Conservation (phyloP, 1,284 basidiomycete genomes). For the Bjerkandera adusta region DNA sequence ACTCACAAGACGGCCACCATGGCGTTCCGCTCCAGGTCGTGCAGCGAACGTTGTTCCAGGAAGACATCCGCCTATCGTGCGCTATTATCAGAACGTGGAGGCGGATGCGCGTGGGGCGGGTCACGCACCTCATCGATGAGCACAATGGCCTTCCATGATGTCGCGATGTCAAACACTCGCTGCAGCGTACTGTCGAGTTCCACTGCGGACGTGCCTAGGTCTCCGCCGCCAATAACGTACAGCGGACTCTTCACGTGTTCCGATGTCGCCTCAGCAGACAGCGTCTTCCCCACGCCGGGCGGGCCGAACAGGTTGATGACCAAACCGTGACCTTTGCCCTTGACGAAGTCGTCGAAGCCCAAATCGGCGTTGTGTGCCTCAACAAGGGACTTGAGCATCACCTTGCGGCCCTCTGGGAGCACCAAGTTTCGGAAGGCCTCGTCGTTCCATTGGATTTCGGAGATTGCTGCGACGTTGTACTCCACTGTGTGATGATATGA, state of each 20-base stretch:
- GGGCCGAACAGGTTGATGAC: constrained; percentile 61
- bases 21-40: constrained; percentile 59
- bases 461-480: constrained; percentile 49
- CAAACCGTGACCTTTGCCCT: constrained; percentile 60
- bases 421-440: constrained; percentile 59
- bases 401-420: constrained; percentile 48
- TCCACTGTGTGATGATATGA: constrained; percentile 38
- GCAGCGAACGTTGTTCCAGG: constrained; percentile 60
- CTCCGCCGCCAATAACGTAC: constrained; percentile 57
- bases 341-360: constrained; percentile 60
- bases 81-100: neutral
- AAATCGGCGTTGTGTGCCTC: constrained; percentile 52
- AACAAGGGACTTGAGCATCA: constrained; percentile 53
- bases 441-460: constrained; percentile 52
- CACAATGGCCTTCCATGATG: constrained; percentile 62
- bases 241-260: constrained; percentile 58
- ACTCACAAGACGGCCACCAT: constrained; percentile 58
- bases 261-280: constrained; percentile 57
- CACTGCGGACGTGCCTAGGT: constrained; percentile 50
- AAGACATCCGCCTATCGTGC: constrained; percentile 39
- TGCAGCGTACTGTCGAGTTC: constrained; percentile 25
- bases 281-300: constrained; percentile 53
- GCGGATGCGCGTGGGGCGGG: neutral
- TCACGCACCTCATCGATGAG: constrained; percentile 51
- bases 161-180: constrained; percentile 42